These are phyloP conservation scores for bread wheat (Triticum aestivum) DNA, from an alignment of 176 grass and related monocot genomes.

Conservation along the genomic window IWGSC_CS_RefSeq_v2.1 NC_057808.1:313711129-313711628, in stretches of 20 bases:
- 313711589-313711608: neutral
- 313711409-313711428: neutral
- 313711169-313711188: neutral
- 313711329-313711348: neutral
- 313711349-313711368: neutral
- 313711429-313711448: conserved; percentile 22
- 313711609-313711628: neutral
- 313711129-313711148: neutral
- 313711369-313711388: too few relatives aligned
- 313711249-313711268: conserved; percentile 56
- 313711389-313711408: neutral
- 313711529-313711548: neutral
- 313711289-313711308: conserved; percentile 56
- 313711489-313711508: conserved; percentile 26
- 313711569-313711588: neutral
- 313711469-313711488: conserved; percentile 62
- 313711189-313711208: conserved; percentile 30
- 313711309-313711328: conserved; percentile 35
- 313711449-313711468: conserved; percentile 44
- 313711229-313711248: neutral
- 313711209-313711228: conserved; percentile 35
- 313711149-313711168: neutral
- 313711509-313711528: neutral
- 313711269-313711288: conserved; percentile 35
- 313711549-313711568: neutral